These are phyloP conservation scores for Fusarium torulosum DNA, from an alignment of 2,329 filamentous ascomycete species.

Conservation along the genomic window DNA sequence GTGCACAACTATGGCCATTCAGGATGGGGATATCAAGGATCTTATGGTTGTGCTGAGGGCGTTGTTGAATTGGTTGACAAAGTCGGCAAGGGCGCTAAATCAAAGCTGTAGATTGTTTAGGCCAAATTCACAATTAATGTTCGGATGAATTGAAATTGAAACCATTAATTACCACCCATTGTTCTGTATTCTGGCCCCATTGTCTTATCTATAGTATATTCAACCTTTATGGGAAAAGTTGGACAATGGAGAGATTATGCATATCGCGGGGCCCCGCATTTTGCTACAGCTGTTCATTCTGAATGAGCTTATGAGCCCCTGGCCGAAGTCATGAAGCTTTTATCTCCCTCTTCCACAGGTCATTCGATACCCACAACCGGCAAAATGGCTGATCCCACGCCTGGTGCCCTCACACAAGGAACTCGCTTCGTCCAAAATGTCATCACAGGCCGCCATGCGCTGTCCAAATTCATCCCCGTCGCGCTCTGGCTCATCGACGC, in stretches of 20 bases:
- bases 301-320: conserved; percentile 40
- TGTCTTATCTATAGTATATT: background rate
- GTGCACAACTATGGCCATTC: conserved; percentile 86
- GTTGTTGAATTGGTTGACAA: conserved; percentile 76
- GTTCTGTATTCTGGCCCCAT: background rate
- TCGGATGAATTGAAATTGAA: background rate
- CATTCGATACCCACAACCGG: conserved; percentile 8
- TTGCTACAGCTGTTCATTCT: conserved; percentile 14
- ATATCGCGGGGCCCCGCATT: conserved; percentile 42
- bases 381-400: conserved; percentile 48
- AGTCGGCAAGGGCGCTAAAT: conserved; percentile 56
- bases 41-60: conserved; percentile 77
- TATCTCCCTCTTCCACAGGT: conserved; percentile 23
- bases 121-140: background rate
- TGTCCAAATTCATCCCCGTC: conserved; percentile 66
- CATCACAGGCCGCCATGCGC: conserved; percentile 61
- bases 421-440: conserved; percentile 57
- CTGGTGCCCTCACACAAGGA: conserved; percentile 47
- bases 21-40: conserved; percentile 80
- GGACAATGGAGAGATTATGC: conserved; percentile 40
- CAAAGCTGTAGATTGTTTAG: conserved; percentile 46
- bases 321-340: conserved; percentile 27
- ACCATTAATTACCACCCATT: background rate
- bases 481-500: conserved; percentile 78
- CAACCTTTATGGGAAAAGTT: background rate